phyloP scores from a whole-genome alignment of 1,284 basidiomycete genomes.

The Neolentinus lepideus region DNA sequence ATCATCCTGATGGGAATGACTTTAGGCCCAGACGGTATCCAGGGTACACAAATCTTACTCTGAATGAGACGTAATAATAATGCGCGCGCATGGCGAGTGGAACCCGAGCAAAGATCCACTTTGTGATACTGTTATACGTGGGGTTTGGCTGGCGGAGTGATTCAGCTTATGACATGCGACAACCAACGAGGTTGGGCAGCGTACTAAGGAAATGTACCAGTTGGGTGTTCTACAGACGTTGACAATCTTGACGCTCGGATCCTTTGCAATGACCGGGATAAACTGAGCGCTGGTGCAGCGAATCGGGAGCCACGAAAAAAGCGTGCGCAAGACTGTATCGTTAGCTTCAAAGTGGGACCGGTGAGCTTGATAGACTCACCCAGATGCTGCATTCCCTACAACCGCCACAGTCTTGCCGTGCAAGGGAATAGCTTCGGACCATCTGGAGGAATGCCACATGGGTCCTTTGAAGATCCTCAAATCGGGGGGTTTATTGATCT shows the following conservation, averaged over 20 bases:
- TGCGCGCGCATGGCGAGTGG: slow-evolving; percentile 40
- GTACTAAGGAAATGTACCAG: slow-evolving; percentile 40
- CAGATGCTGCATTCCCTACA: slow-evolving; percentile 59
- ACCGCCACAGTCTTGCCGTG: slow-evolving; percentile 49
- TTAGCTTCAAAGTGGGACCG: too few species aligned
- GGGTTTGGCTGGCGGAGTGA: slow-evolving; percentile 25
- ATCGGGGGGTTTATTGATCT: slow-evolving; percentile 27
- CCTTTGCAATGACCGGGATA: slow-evolving; percentile 39
- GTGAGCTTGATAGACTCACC: slow-evolving; percentile 28
- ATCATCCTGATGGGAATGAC: not conserved
- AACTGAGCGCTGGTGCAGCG: slow-evolving; percentile 55
- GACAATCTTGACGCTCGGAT: slow-evolving; percentile 40
- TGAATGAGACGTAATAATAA: slow-evolving; percentile 36
- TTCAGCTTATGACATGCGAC: too few species aligned
- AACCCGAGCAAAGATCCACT: slow-evolving; percentile 42
- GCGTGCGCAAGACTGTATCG: slow-evolving; percentile 5
- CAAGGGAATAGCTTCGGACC: slow-evolving; percentile 47
- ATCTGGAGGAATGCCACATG: slow-evolving; percentile 48
- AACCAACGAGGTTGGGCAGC: slow-evolving; percentile 5
- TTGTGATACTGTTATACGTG: slow-evolving; percentile 30
- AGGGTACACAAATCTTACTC: too few species aligned
- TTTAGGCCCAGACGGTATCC: too few species aligned
- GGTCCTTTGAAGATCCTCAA: slow-evolving; percentile 41
- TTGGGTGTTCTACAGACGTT: slow-evolving; percentile 48
- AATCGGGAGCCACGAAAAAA: too few species aligned